These are phyloP conservation scores for Mycena galopus DNA, from an alignment of 768 basidiomycete species.

Conservation along the genomic window DNA sequence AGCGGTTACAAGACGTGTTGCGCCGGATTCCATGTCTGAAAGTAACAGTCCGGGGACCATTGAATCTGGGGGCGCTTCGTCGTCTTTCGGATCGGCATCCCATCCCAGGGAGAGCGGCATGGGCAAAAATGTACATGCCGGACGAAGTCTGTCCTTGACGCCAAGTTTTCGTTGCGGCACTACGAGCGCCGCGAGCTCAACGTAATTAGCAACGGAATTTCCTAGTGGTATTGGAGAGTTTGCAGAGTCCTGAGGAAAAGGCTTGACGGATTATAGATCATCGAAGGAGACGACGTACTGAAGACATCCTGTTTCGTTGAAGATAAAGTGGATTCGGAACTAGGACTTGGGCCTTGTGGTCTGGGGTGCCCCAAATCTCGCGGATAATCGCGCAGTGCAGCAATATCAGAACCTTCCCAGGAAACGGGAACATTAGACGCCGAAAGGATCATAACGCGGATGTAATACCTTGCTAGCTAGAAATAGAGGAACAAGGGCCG, in stretches of 20 bases:
- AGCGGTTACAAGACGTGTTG: slow-evolving; percentile 9
- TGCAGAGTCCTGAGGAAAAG: not conserved
- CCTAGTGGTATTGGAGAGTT: not conserved
- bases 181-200: not conserved
- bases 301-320: no score
- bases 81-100: slow-evolving; percentile 7
- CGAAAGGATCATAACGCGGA: no score
- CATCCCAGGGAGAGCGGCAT: slow-evolving; percentile 20
- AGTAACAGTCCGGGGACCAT: not conserved
- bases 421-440: no score
- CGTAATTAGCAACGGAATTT: not conserved
- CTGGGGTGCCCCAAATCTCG: no score
- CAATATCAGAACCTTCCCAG: no score
- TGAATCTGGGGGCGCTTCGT: not conserved
- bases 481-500: no score
- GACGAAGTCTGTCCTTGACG: not conserved
- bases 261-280: no score
- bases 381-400: no score
- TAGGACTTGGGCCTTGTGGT: no score
- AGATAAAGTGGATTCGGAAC: no score
- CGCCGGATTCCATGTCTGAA: slow-evolving; percentile 1
- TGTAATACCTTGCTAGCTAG: no score
- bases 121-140: not conserved
- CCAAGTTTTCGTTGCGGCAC: not conserved
- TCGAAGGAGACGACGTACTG: no score